Base-by-base conservation (phyloP, 306 rosid genomes). In the Vigna mungo region DNA sequence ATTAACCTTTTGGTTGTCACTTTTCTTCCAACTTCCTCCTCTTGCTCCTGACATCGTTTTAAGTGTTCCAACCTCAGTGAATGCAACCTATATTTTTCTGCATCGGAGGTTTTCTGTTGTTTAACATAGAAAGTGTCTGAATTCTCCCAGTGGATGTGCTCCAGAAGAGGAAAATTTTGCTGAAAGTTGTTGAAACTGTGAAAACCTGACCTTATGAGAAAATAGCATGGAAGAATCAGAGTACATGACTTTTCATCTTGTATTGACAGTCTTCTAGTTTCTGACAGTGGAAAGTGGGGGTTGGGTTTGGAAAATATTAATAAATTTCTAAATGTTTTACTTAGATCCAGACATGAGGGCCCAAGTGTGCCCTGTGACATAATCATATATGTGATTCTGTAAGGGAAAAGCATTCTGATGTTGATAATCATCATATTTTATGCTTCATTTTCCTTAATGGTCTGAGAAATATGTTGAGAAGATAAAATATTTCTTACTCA, bases 71-170 rank as follows among this genome's bases (percentile, higher is more conserved):
- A 11, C 37, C 11, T 16, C 49, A 49, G 37, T 71, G 48, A 8
- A 32, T 12, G 41, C 14, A 8, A 47, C 10, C 14, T 23, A 41
- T 25, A 16, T 11, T 52, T 65, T 41, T 73, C 23, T 66, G 75
- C 55, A 48, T 32, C 4, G n/a, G 41, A 58, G 52, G 46, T 27
- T 81, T 67, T 55, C 36, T 15, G 27, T 17, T 61, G 65, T 61
- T 71, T 60, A 49, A 20, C 63, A 60, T 47, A n/a, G 44, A 78
- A 66, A 56, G 18, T 44, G 21, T 64, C 51, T 65, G 55, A 43
- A 44, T 30, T 46, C 54, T 32, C 10, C 66, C 6, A 10, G 46
- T 66, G 43, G 44, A 67, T 44, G 27, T 6, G 58, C n/a, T 53
- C 56, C 56, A 12, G 17, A 47, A 68, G 46, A 54, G 46, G 56